These are phyloP conservation scores for Dendrostoma leiphaemia DNA, from an alignment of 2,329 filamentous ascomycete species.

Conservation along the genomic window DNA sequence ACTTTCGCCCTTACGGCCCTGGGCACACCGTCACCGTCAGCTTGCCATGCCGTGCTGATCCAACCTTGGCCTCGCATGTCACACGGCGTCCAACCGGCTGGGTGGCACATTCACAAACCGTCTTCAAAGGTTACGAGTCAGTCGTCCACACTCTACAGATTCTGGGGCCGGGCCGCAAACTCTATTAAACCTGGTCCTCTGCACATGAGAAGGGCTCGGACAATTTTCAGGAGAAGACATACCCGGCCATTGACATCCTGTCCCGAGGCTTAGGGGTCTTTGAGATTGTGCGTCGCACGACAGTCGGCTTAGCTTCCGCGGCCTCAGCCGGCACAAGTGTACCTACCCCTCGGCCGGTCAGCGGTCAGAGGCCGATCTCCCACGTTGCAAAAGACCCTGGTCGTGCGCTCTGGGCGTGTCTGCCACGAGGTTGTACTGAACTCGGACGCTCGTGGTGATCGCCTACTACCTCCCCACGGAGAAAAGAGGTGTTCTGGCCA, in stretches of 20 bases:
- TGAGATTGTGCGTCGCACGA: constrained; percentile 3
- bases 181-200: neutral
- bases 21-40: neutral
- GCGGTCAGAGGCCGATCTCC: constrained; percentile 14
- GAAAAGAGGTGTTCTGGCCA: too few relatives aligned
- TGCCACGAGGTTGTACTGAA: too few relatives aligned
- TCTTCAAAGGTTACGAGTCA: constrained; percentile 1
- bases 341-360: constrained; percentile 14
- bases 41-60: neutral
- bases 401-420: neutral
- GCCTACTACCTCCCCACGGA: too few relatives aligned
- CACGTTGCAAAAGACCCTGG: constrained; percentile 7
- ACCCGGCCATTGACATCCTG: neutral
- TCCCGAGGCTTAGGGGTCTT: constrained; percentile 1
- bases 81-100: neutral
- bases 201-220: neutral
- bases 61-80: constrained; percentile 6
- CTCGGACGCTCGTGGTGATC: too few relatives aligned
- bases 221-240: neutral
- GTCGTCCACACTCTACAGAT: neutral
- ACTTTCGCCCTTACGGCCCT: neutral
- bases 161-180: neutral
- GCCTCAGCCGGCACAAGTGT: constrained; percentile 7
- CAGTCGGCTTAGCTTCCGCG: constrained; percentile 5
- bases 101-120: neutral